Percentiles rank a stretch among this genome's conserved stretches.
Evolutionary conservation across 371 early-diverging fungal genomes (phyloP).

Genomic region (Mortierella sp.): DNA sequence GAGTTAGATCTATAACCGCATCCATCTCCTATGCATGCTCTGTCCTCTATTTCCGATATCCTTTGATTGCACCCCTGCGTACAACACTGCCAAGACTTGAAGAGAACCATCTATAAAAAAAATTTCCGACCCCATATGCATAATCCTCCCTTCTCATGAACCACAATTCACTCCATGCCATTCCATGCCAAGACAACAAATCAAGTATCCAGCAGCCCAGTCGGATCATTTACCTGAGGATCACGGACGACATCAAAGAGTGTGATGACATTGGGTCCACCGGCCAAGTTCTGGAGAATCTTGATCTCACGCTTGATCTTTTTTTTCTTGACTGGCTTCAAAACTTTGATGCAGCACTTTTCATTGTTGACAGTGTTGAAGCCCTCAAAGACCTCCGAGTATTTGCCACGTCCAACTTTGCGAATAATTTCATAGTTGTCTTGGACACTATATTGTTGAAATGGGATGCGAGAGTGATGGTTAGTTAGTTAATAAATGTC

Average conservation of each 20-base stretch:
- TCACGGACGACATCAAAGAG: constrained; percentile 97
- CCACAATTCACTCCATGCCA: neutral
- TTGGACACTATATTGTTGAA: constrained; percentile 71
- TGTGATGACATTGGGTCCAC: constrained; percentile 94
- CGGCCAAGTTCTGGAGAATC: constrained; percentile 96
- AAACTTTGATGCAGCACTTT: constrained; percentile 98
- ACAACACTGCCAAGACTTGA: neutral
- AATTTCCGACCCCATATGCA: too few species aligned
- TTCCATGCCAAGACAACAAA: too few species aligned
- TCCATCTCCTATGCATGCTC: neutral
- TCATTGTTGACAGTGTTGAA: constrained; percentile 81
- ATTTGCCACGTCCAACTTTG: constrained; percentile 99
- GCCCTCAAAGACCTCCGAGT: constrained; percentile 99
- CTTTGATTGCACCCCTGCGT: neutral
- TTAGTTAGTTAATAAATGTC: neutral
- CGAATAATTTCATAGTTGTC: constrained; percentile 97
- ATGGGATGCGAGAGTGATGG: neutral
- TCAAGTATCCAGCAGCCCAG: neutral
- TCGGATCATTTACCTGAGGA: constrained; percentile 73
- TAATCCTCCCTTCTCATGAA: too few species aligned
- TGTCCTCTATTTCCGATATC: neutral
- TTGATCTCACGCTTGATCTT: constrained; percentile 99
- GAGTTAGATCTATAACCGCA: neutral
- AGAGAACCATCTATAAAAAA: neutral
- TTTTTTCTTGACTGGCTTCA: constrained; percentile 99